phyloP scores from a whole-genome alignment of 768 basidiomycete species.

The Tulasnella sp. region DNA sequence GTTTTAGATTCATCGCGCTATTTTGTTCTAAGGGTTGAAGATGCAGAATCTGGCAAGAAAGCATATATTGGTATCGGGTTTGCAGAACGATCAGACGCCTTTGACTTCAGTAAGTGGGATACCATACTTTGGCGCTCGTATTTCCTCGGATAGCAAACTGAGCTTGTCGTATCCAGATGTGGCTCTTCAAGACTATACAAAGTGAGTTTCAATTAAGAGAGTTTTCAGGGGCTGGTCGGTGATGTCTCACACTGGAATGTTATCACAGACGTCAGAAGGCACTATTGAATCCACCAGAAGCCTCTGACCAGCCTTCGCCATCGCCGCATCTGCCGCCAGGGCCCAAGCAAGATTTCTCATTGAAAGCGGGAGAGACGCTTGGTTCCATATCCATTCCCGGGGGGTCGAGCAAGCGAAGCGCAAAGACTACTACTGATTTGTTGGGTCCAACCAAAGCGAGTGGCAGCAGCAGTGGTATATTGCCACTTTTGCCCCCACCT shows the following conservation, averaged over 20 bases:
- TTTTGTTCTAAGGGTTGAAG: constrained; percentile 86
- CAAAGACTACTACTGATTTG: constrained; percentile 28
- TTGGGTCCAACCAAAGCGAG: too few relatives aligned
- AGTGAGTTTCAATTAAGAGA: constrained; percentile 32
- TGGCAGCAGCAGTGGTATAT: constrained; percentile 27
- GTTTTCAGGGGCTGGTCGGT: neutral
- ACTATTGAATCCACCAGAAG: constrained; percentile 39
- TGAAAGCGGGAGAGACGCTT: constrained; percentile 93
- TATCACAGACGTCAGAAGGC: constrained; percentile 33
- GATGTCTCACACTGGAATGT: neutral
- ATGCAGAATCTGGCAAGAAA: constrained; percentile 66
- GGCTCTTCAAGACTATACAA: constrained; percentile 73
- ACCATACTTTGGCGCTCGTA: constrained; percentile 2
- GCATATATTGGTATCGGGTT: constrained; percentile 95
- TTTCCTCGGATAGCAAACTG: constrained; percentile 15
- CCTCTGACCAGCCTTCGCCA: constrained; percentile 30
- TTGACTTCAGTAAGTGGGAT: constrained; percentile 68
- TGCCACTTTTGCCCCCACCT: constrained; percentile 76
- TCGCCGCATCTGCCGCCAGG: constrained; percentile 63
- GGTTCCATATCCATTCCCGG: constrained; percentile 76
- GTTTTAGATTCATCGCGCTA: constrained; percentile 91
- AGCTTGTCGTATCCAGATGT: constrained; percentile 42
- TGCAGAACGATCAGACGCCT: constrained; percentile 63
- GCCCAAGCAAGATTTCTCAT: constrained; percentile 84
- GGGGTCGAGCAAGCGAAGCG: constrained; percentile 32